Percentiles rank a stretch among this genome's conserved stretches.
Conservation (phyloP, 164 flowering plant genomes). For the Vitis cinerea region DNA sequence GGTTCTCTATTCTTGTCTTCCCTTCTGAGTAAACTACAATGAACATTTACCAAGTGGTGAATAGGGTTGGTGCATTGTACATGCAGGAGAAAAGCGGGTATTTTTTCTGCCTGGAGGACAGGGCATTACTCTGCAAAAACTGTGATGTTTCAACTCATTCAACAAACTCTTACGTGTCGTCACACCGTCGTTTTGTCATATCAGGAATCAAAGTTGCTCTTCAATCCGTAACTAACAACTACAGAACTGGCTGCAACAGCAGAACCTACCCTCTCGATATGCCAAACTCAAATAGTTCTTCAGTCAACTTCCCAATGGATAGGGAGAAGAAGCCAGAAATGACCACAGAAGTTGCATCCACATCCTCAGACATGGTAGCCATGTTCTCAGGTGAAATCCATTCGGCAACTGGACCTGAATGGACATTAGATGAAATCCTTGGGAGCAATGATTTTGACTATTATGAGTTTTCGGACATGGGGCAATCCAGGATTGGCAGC, state of each 20-base stretch:
- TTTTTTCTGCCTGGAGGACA: slow-evolving; percentile 41
- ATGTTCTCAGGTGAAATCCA: not conserved
- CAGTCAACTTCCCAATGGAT: not conserved
- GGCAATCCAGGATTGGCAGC: not conserved
- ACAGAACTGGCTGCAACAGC: slow-evolving; percentile 2
- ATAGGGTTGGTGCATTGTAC: not conserved
- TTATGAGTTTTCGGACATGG: not conserved
- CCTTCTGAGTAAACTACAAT: not conserved
- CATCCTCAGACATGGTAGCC: not conserved
- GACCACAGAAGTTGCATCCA: not conserved
- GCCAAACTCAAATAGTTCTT: not conserved
- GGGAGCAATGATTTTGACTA: not conserved
- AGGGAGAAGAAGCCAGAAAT: not conserved
- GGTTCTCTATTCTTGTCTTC: not conserved
- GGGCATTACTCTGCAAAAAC: slow-evolving; percentile 30
- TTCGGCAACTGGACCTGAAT: not conserved
- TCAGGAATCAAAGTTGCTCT: slow-evolving; percentile 31
- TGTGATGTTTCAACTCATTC: slow-evolving; percentile 34
- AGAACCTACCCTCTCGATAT: not conserved
- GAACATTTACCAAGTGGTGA: not conserved
- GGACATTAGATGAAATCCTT: not conserved
- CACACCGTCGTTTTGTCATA: slow-evolving; percentile 38
- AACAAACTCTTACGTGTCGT: slow-evolving; percentile 14
- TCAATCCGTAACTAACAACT: slow-evolving; percentile 8
- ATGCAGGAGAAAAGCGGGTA: slow-evolving; percentile 32